Evolutionary conservation across 1,139 yeast genomes (phyloP).

Genomic region (Geotrichum histeridarum): DNA sequence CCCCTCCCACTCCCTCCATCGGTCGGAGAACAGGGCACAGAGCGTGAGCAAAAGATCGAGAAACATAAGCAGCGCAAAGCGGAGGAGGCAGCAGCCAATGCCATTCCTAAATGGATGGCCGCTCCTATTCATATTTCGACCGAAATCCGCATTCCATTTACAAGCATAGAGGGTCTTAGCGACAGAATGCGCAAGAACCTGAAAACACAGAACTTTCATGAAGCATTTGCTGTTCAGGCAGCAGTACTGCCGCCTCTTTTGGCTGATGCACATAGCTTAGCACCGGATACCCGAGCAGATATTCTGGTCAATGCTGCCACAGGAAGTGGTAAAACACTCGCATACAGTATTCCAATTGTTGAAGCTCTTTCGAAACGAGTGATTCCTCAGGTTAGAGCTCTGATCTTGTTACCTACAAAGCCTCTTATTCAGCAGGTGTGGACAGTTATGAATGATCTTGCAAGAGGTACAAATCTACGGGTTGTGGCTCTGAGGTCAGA

Average conservation of each 20-base stretch:
- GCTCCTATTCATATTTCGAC: conserved; percentile 51
- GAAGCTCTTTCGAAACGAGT: conserved; percentile 58
- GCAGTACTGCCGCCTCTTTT: conserved; percentile 57
- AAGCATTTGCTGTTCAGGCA: conserved; percentile 77
- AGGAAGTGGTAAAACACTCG: conserved; percentile 94
- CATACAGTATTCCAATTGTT: conserved; percentile 79
- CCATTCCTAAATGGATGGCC: conserved; percentile 54
- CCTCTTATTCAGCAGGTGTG: conserved; percentile 82
- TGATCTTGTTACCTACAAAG: conserved; percentile 82
- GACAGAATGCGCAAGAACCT: conserved; percentile 47
- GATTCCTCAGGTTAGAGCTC: conserved; percentile 71
- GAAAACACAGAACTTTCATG: conserved; percentile 41
- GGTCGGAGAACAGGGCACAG: not conserved
- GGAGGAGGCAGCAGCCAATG: conserved; percentile 8
- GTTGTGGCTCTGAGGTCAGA: conserved; percentile 59
- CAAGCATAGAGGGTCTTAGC: conserved; percentile 31
- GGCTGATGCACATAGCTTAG: conserved; percentile 44
- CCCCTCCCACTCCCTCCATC: conserved; percentile 15
- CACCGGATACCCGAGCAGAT: conserved; percentile 53
- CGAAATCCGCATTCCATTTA: conserved; percentile 29
- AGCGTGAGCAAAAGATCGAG: not conserved
- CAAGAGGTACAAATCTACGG: conserved; percentile 62
- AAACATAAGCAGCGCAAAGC: conserved; percentile 36
- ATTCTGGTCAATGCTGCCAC: conserved; percentile 88
- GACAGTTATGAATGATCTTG: conserved; percentile 53